Evolutionary conservation across 805 yeast species (phyloP).

Genomic region (Lipomyces yamadae): DNA sequence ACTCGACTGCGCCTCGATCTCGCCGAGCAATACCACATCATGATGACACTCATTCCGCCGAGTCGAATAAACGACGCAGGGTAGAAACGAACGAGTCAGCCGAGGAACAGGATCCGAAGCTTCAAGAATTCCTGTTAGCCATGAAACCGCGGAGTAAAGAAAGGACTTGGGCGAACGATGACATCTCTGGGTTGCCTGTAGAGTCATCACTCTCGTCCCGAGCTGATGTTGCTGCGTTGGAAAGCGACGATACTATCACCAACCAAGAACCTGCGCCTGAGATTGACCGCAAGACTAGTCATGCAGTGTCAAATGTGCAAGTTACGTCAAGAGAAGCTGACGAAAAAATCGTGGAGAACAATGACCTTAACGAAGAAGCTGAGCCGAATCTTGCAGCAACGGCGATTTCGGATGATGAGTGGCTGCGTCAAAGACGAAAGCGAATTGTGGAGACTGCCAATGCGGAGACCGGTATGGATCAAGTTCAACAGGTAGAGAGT

Average conservation of each 20-base stretch:
- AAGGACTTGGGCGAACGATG: constrained; percentile 76
- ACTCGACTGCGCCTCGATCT: constrained; percentile 23
- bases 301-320: neutral
- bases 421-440: constrained; percentile 37
- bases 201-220: constrained; percentile 39
- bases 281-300: neutral
- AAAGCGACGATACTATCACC: constrained; percentile 51
- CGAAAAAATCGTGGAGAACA: constrained; percentile 18
- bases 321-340: neutral
- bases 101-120: constrained; percentile 57
- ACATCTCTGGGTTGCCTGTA: constrained; percentile 35
- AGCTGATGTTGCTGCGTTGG: constrained; percentile 46
- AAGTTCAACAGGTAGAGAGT: neutral
- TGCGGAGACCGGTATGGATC: constrained; percentile 3
- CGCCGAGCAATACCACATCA: neutral
- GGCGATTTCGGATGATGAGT: constrained; percentile 38
- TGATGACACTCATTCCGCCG: neutral
- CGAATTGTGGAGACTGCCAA: constrained; percentile 26
- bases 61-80: constrained; percentile 9
- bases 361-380: constrained; percentile 36
- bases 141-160: constrained; percentile 76
- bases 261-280: neutral
- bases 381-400: constrained; percentile 42
- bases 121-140: constrained; percentile 80
- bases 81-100: constrained; percentile 29